These are phyloP conservation scores for Hevea brasiliensis DNA, from an alignment of 345 rosid species.

Conservation along the genomic window DNA sequence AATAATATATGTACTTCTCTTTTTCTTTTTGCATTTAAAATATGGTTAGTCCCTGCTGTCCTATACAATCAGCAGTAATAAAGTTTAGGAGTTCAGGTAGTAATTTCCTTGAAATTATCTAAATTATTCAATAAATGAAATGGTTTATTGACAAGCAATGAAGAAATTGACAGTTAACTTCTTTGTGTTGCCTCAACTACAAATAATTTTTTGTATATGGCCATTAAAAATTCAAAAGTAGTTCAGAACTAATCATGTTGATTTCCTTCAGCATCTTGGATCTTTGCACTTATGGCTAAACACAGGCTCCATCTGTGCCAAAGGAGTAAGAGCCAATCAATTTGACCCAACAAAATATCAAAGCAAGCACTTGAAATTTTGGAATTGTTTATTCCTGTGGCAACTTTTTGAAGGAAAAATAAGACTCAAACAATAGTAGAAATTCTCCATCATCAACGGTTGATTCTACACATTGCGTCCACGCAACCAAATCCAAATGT, in stretches of 20 bases:
- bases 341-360: not conserved
- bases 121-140: conserved; percentile 2
- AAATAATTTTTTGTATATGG: not conserved
- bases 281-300: not conserved
- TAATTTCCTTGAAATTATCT: too few species aligned
- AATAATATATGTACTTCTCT: not conserved
- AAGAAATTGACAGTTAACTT: not conserved
- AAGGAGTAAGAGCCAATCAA: not conserved
- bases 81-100: too few species aligned
- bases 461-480: not conserved
- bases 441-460: not conserved
- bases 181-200: not conserved
- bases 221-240: too few species aligned
- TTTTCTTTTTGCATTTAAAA: too few species aligned
- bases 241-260: too few species aligned
- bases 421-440: not conserved
- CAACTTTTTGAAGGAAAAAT: not conserved
- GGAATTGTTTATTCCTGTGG: not conserved
- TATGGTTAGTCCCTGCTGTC: too few species aligned
- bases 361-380: not conserved
- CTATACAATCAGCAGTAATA: too few species aligned
- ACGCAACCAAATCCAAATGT: not conserved
- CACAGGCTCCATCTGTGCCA: not conserved
- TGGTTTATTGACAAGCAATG: not conserved
- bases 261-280: not conserved